A percentile compares a stretch with the other conserved stretches of the same genome.
Conservation (phyloP, 306 rosid species). For the Potentilla sterilis region DNA sequence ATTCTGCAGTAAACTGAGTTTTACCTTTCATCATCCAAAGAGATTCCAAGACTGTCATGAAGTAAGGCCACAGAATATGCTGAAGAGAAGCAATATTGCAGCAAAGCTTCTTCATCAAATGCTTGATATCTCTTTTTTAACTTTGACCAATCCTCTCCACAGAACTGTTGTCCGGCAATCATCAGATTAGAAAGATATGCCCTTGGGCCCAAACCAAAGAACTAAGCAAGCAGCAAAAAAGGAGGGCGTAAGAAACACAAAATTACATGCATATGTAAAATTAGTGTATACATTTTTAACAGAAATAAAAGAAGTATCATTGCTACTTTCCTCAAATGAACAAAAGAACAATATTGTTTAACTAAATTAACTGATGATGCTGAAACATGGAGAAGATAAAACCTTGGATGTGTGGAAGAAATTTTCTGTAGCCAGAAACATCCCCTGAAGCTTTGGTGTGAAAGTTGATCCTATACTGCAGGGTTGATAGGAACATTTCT, state of each 20-base stretch:
- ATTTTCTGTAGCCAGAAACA: conserved; percentile 92
- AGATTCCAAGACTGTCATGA: conserved; percentile 90
- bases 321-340: conserved; percentile 16
- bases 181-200: conserved; percentile 72
- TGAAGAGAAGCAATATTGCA: conserved; percentile 89
- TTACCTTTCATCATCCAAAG: conserved; percentile 82
- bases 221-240: conserved; percentile 39
- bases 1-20: conserved; percentile 8
- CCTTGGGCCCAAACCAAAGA: conserved; percentile 65
- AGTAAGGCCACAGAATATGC: conserved; percentile 90
- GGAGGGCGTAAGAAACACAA: conserved; percentile 14
- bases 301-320: conserved; percentile 7
- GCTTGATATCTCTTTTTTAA: conserved; percentile 51
- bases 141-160: conserved; percentile 78
- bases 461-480: conserved; percentile 83
- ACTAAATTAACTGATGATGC: conserved; percentile 17
- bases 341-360: conserved; percentile 4
- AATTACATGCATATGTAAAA: conserved; percentile 5
- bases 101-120: conserved; percentile 67
- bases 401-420: conserved; percentile 96
- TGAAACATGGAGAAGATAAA: conserved; percentile 16
- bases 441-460: conserved; percentile 81
- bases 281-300: not conserved
- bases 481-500: conserved; percentile 54
- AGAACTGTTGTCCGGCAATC: conserved; percentile 77